Base-by-base conservation (phyloP, 1,284 basidiomycete genomes). In the Apiotrichum laibachii region DNA sequence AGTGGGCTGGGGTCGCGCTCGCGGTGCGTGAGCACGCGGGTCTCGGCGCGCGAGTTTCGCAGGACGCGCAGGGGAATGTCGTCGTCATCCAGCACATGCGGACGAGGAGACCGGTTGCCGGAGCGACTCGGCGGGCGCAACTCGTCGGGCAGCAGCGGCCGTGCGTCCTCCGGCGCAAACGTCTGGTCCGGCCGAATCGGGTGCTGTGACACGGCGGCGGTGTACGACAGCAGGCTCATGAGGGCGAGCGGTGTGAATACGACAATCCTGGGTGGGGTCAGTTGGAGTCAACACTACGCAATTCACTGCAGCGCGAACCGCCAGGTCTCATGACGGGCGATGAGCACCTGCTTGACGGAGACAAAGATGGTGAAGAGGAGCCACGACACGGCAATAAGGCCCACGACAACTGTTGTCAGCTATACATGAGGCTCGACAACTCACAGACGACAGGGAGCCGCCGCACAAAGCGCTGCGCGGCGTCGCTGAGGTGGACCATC, bases 261-360 rank as follows among this genome's bases (percentile, higher is more conserved):
- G 21, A 70, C 39, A 0, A 66, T n/a, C 31, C 72, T 72, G 52
- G 2, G 31, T 72, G 52, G 2, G 31, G 53, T 53, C 18, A 53
- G 46, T 26, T 51, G 37, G 26, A 49, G 34, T 37, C 11, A 26
- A 0, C 31, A n/a, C n/a, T 42, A 35, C 21, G 19, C 21, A 2
- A 53, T 68, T 55, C 22, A 72, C 72, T 71, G 71, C 15, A 57
- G 55, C n/a, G 68, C 18, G 52, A 71, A 73, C 11, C 67, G 64
- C 33, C 57, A 54, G 7, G 54, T 22, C n/a, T 68, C 66, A 16
- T 66, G 56, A 16, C 66, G 62, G 7, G 52, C 53, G 16, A 68
- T 49, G 16, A 72, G 52, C 8, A 68, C 61, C 31, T 70, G 67
- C 8, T 67, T 60, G 12, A 69, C 45, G 1, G 63, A 57, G 31